These are phyloP conservation scores for Penicillium psychrosexuale DNA, from an alignment of 2,329 filamentous ascomycete species.

Conservation along the genomic window DNA sequence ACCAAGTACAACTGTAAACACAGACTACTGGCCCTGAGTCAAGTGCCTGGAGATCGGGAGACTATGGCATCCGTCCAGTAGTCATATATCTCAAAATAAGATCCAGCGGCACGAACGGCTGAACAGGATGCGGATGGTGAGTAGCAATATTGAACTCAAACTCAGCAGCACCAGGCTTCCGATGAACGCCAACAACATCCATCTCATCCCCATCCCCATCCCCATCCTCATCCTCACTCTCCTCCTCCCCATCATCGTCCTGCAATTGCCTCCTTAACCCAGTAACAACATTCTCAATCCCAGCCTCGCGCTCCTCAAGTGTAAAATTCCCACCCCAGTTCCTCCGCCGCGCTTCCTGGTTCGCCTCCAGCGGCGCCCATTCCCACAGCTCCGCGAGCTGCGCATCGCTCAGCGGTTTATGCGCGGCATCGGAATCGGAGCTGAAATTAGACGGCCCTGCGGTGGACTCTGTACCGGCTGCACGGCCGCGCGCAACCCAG, in stretches of 20 bases:
- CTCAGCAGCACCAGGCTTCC: constrained; percentile 30
- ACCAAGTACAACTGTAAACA: neutral
- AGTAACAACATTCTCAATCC: constrained; percentile 68
- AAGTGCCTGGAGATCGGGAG: neutral
- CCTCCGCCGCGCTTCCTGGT: constrained; percentile 44
- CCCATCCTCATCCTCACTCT: constrained; percentile 54
- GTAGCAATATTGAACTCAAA: constrained; percentile 37
- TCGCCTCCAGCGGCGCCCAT: constrained; percentile 51
- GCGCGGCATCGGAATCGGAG: neutral
- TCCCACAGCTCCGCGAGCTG: constrained; percentile 61
- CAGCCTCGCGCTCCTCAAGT: constrained; percentile 63
- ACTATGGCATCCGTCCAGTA: constrained; percentile 38
- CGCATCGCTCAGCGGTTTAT: constrained; percentile 37
- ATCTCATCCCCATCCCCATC: constrained; percentile 50
- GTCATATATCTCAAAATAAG: constrained; percentile 52
- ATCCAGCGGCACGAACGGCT: constrained; percentile 42
- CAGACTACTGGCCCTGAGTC: neutral
- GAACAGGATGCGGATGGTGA: constrained; percentile 22
- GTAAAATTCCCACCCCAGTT: constrained; percentile 67
- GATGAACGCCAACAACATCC: constrained; percentile 40
- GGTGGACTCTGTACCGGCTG: constrained; percentile 30
- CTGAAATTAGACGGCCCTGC: neutral
- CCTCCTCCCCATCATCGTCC: constrained; percentile 52
- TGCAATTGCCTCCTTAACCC: constrained; percentile 60
- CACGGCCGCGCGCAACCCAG: constrained; percentile 64